A percentile compares a stretch with the other conserved stretches of the same genome.
Evolutionary conservation across 2,329 filamentous ascomycete species (phyloP).

Genomic region (Aspergillus spinulosporus): DNA sequence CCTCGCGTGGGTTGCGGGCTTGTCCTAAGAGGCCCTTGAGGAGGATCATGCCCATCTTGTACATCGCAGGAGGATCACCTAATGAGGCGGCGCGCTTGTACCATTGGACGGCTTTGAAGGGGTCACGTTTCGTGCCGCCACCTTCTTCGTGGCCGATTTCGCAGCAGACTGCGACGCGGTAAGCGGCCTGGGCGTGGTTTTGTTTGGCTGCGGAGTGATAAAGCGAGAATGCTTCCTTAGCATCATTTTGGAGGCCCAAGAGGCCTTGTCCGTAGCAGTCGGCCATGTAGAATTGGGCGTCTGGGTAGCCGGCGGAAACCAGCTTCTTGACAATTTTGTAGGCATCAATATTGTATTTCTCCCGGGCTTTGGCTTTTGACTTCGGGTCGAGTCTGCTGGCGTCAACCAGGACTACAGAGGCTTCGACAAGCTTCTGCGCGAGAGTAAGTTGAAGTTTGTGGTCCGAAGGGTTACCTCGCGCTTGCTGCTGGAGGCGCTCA

Average conservation of each 20-base stretch:
- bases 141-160: conserved; percentile 94
- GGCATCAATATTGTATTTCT: conserved; percentile 81
- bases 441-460: conserved; percentile 69
- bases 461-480: conserved; percentile 72
- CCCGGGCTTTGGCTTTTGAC: conserved; percentile 64
- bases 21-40: conserved; percentile 94
- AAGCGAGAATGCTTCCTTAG: conserved; percentile 87
- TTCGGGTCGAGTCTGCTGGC: conserved; percentile 69
- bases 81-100: conserved; percentile 90
- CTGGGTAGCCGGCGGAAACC: conserved; percentile 67
- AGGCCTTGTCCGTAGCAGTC: conserved; percentile 83
- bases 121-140: conserved; percentile 87
- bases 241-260: conserved; percentile 76
- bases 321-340: conserved; percentile 92
- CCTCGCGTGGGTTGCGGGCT: conserved; percentile 76
- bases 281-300: conserved; percentile 91
- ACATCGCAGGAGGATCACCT: conserved; percentile 92
- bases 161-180: conserved; percentile 94
- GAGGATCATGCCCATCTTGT: conserved; percentile 95
- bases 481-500: conserved; percentile 67
- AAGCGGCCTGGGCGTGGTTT: conserved; percentile 82
- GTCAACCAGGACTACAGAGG: conserved; percentile 74
- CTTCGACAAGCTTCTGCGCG: conserved; percentile 83
- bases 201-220: conserved; percentile 93
- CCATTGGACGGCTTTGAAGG: conserved; percentile 95